Percentiles rank a stretch among this genome's conserved stretches.
phyloP scores from a whole-genome alignment of 495 filamentous ascomycete species.

The Diplogelasinospora grovesii region DNA sequence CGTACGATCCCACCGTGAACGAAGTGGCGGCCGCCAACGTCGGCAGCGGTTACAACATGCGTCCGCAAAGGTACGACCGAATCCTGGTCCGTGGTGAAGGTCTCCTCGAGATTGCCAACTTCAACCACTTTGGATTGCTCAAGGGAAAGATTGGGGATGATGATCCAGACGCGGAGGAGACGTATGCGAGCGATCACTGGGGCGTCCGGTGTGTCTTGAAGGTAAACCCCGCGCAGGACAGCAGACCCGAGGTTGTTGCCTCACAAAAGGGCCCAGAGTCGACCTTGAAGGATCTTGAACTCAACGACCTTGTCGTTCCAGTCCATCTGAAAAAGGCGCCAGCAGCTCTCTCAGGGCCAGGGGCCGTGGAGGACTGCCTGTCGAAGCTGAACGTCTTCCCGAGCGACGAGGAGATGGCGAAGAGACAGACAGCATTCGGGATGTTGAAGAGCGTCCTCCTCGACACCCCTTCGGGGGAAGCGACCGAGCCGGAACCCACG shows the following conservation, averaged over 20 bases:
- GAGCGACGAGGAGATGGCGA: slow-evolving; percentile 29
- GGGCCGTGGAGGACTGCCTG: slow-evolving; percentile 22
- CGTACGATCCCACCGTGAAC: slow-evolving; percentile 49
- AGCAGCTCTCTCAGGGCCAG: slow-evolving; percentile 11
- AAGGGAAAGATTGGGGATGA: slow-evolving; percentile 8
- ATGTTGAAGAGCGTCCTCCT: slow-evolving; percentile 38
- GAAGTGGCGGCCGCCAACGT: slow-evolving; percentile 39
- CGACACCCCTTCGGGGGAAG: slow-evolving; percentile 7
- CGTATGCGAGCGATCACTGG: slow-evolving; percentile 51
- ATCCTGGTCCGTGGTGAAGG: slow-evolving; percentile 40
- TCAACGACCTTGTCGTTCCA: slow-evolving; percentile 14
- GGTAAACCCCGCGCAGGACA: slow-evolving; percentile 8
- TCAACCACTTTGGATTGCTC: slow-evolving; percentile 45
- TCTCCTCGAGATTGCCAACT: slow-evolving; percentile 26
- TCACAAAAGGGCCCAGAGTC: too few species aligned
- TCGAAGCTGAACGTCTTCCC: slow-evolving; percentile 32
- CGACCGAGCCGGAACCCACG: slow-evolving; percentile 9
- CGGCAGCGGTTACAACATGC: slow-evolving; percentile 30
- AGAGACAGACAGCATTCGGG: slow-evolving; percentile 34
- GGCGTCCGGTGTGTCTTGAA: slow-evolving; percentile 42
- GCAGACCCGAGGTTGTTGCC: too few species aligned
- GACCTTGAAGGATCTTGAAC: slow-evolving; percentile 12
- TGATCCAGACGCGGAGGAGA: background rate
- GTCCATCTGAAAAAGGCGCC: slow-evolving; percentile 20
- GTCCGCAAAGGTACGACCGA: slow-evolving; percentile 55